Base-by-base conservation (phyloP, 805 yeast genomes). In the Deakozyma indianensis region DNA sequence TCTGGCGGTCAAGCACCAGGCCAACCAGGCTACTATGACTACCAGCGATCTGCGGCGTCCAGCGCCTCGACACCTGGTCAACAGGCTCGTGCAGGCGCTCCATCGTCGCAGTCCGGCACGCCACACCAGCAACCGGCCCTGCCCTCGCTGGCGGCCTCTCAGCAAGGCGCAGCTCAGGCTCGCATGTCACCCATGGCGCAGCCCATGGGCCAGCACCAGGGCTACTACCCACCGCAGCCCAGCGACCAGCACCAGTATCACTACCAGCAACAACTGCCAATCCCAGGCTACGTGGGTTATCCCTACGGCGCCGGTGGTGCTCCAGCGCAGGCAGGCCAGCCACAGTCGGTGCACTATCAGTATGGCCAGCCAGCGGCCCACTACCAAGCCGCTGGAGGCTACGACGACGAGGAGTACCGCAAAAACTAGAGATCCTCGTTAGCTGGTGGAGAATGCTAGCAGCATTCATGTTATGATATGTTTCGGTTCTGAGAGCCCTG, bases 121-220 rank as follows among this genome's bases (percentile, higher is more conserved):
- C 42, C 40, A 16, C 41, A 29, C 32, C 43, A 40, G 23, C 43
- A 41, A 32, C 45, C 21, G 38, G 22, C 24, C 20, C 38, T 32
- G 18, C 38, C 38, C 20, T 32, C 38, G 18, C 11, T 32, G 38
- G 38, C 38, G 5, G 11, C 38, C 18, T 5, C 7, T 7, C 38
- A 32, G 38, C 18, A 14, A 20, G 38, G 38, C 18, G 18, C 7
- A 14, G 14, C 18, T 20, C 38, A 32, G 38, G 38, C 38, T n/a
- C 38, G 38, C 11, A 32, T 32, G 38, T 32, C 38, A 20, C 38
- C 38, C 18, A 32, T 32, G 38, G 18, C 38, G 5, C 38, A 32
- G 11, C 38, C 38, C 4, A 25, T 25, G 28, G 28, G 11, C 14
- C 28, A 25, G 11, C 38, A 32, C 7, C 11, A 32, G 11, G 18